Conservation (phyloP, 169 alveolate species). For the Plasmodium ovale region DNA sequence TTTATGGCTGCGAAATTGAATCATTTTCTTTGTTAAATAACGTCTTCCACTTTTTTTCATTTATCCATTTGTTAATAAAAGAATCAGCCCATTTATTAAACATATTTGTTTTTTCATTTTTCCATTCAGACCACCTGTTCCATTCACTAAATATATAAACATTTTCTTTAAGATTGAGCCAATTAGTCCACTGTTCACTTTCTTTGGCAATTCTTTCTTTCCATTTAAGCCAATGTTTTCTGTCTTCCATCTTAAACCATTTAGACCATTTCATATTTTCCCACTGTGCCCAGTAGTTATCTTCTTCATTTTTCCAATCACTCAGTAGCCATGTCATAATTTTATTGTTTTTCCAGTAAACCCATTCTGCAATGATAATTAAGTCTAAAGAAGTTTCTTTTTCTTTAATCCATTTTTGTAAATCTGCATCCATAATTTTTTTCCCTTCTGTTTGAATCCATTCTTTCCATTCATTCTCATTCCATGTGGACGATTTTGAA, state of each 20-base stretch:
- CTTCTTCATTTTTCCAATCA: constrained; percentile 23
- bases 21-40: neutral
- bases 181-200: constrained; percentile 16
- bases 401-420: constrained; percentile 26
- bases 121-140: constrained; percentile 17
- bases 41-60: neutral
- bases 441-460: constrained; percentile 11
- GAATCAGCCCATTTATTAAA: neutral
- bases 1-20: neutral
- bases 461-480: neutral
- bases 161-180: constrained; percentile 14
- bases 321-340: constrained; percentile 19
- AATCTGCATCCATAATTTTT: constrained; percentile 7
- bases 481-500: constrained; percentile 20
- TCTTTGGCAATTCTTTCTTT: constrained; percentile 16
- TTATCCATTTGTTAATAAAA: constrained; percentile 7
- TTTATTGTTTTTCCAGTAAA: constrained; percentile 8
- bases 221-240: constrained; percentile 20
- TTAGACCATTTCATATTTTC: constrained; percentile 16
- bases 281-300: constrained; percentile 24
- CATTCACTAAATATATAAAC: constrained; percentile 3
- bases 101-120: constrained; percentile 1
- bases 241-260: constrained; percentile 1
- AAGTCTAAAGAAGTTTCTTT: constrained; percentile 12
- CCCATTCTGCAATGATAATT: constrained; percentile 10